Conservation (phyloP, 2,329 filamentous ascomycete species). For the Penicillium occitanis region DNA sequence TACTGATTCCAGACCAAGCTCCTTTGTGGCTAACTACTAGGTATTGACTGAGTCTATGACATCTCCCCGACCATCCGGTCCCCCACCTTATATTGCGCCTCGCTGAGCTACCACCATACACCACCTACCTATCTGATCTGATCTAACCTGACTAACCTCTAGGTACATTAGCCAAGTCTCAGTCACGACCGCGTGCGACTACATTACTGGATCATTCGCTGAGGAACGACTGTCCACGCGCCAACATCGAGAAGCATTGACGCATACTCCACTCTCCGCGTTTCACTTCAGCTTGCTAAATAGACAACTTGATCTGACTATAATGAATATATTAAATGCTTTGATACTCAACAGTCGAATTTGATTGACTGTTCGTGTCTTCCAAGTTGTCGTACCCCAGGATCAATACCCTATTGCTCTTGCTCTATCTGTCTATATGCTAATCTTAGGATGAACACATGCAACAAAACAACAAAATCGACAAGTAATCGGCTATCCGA, state of each 20-base stretch:
- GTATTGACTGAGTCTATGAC: not conserved
- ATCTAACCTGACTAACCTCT: not conserved
- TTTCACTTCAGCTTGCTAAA: not conserved
- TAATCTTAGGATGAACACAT: too few species aligned
- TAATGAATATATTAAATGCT: too few species aligned
- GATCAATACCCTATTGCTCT: not conserved
- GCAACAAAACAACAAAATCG: not conserved
- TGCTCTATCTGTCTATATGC: slow-evolving; percentile 5
- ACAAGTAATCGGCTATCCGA: not conserved
- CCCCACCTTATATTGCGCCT: slow-evolving; percentile 1
- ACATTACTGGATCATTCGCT: slow-evolving; percentile 1
- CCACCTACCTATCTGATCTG: not conserved
- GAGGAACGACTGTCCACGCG: not conserved
- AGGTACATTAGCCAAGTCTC: slow-evolving; percentile 6
- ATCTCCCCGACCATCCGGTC: not conserved
- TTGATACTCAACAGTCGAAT: too few species aligned
- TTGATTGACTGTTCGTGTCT: too few species aligned
- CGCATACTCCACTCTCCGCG: slow-evolving; percentile 5
- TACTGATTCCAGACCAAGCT: not conserved
- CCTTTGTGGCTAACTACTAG: not conserved
- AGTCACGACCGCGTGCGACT: slow-evolving; percentile 3
- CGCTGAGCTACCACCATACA: not conserved
- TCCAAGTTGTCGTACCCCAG: not conserved
- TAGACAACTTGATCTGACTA: too few species aligned
- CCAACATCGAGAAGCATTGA: not conserved